Conservation (phyloP, 2,329 filamentous ascomycete species). For the Phialophora tarda region DNA sequence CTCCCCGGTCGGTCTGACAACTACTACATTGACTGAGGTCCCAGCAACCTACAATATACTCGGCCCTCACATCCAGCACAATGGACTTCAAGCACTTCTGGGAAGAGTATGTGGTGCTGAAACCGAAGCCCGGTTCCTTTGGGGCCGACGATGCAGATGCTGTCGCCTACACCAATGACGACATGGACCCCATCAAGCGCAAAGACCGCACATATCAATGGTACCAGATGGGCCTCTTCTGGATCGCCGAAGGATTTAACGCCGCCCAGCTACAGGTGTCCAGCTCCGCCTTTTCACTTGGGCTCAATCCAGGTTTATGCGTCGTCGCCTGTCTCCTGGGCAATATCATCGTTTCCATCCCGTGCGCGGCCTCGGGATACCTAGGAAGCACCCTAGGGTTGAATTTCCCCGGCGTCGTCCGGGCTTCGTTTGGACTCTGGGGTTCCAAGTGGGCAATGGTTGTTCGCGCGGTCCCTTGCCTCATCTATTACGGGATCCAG, state of each 20-base stretch:
- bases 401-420: slow-evolving; percentile 21
- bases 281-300: slow-evolving; percentile 27
- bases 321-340: slow-evolving; percentile 24
- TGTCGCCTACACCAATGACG: slow-evolving; percentile 23
- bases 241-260: slow-evolving; percentile 28
- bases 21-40: background rate
- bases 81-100: slow-evolving; percentile 23
- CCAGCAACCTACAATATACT: background rate
- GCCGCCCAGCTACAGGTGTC: slow-evolving; percentile 25
- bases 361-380: slow-evolving; percentile 26
- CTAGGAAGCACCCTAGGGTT: slow-evolving; percentile 20
- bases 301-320: slow-evolving; percentile 24
- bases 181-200: slow-evolving; percentile 26
- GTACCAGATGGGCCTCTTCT: slow-evolving; percentile 30
- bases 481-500: slow-evolving; percentile 26
- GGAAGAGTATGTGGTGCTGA: slow-evolving; percentile 25
- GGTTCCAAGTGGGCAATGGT: slow-evolving; percentile 24
- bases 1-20: background rate
- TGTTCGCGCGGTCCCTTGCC: slow-evolving; percentile 21
- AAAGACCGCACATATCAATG: slow-evolving; percentile 28
- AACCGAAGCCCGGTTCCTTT: slow-evolving; percentile 24
- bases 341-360: slow-evolving; percentile 28
- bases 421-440: slow-evolving; percentile 22
- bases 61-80: background rate
- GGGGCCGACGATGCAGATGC: slow-evolving; percentile 20